Percentiles rank a stretch among this genome's conserved stretches.
Evolutionary conservation across 768 basidiomycete genomes (phyloP).

Genomic region (Cubamyces sp.): DNA sequence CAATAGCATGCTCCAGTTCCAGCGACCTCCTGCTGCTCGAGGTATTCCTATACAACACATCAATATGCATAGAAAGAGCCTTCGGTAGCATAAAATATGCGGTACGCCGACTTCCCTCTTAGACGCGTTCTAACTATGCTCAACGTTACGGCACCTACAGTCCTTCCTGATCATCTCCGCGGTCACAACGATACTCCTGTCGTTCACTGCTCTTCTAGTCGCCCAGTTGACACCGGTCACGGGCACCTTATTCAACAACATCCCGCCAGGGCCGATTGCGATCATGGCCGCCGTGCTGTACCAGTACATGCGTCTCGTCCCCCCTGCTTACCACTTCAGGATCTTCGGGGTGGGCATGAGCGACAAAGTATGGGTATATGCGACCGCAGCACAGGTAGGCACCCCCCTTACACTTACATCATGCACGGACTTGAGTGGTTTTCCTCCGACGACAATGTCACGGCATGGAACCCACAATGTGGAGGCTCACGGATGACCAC

Average conservation of each 20-base stretch:
- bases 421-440: not conserved
- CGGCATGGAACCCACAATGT: not conserved
- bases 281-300: constrained; percentile 81
- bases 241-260: constrained; percentile 67
- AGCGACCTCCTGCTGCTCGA: constrained; percentile 83
- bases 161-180: constrained; percentile 55
- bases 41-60: constrained; percentile 72
- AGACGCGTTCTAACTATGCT: not conserved
- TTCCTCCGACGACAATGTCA: not conserved
- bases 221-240: constrained; percentile 46
- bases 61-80: constrained; percentile 75
- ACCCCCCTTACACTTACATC: constrained; percentile 1
- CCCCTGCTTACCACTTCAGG: constrained; percentile 73
- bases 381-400: constrained; percentile 72
- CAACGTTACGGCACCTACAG: constrained; percentile 17
- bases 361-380: constrained; percentile 77
- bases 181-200: constrained; percentile 66
- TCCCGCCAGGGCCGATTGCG: constrained; percentile 77
- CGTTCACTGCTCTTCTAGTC: constrained; percentile 66
- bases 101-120: constrained; percentile 46
- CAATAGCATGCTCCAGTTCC: constrained; percentile 80
- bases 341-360: constrained; percentile 74
- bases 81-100: constrained; percentile 90
- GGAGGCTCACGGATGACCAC: not conserved
- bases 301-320: constrained; percentile 80